Percentiles rank a stretch among this genome's conserved stretches.
Conservation (phyloP, 2,329 filamentous ascomycete species). For the Truncatella angustata region DNA sequence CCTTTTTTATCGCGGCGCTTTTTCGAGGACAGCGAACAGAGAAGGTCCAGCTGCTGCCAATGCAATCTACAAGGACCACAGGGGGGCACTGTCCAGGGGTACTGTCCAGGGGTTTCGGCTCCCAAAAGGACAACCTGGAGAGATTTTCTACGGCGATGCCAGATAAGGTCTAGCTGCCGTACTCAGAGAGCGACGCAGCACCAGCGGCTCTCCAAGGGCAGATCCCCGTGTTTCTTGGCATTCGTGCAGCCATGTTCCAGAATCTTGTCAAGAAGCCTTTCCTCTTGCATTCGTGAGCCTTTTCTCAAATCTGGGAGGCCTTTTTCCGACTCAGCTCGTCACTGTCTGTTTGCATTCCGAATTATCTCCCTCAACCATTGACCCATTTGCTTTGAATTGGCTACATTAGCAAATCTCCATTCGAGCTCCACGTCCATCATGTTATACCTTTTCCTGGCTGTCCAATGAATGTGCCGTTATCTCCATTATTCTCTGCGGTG, state of each 20-base stretch:
- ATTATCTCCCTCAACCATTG: no score
- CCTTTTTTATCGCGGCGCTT: not conserved
- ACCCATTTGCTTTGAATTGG: no score
- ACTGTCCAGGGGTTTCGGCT: no score
- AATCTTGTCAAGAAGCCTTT: not conserved
- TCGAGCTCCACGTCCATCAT: no score
- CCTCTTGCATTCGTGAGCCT: not conserved
- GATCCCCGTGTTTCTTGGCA: constrained; percentile 5
- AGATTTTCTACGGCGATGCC: not conserved
- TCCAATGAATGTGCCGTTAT: no score
- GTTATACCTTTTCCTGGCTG: no score
- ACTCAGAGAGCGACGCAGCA: not conserved
- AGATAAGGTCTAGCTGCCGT: not conserved
- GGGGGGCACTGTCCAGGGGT: not conserved
- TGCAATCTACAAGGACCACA: not conserved
- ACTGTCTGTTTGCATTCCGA: no score
- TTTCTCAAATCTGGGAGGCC: constrained; percentile 7
- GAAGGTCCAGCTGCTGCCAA: not conserved
- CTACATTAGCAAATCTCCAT: no score
- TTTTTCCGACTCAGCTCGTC: no score
- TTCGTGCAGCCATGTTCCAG: not conserved
- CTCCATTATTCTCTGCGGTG: not conserved
- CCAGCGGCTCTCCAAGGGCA: not conserved
- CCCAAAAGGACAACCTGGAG: not conserved
- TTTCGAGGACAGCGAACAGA: no score